Evolutionary conservation across 768 basidiomycete species (phyloP), one percentile per base, ranked within the genome.

Genomic region (Auriculariales sp.): DNA sequence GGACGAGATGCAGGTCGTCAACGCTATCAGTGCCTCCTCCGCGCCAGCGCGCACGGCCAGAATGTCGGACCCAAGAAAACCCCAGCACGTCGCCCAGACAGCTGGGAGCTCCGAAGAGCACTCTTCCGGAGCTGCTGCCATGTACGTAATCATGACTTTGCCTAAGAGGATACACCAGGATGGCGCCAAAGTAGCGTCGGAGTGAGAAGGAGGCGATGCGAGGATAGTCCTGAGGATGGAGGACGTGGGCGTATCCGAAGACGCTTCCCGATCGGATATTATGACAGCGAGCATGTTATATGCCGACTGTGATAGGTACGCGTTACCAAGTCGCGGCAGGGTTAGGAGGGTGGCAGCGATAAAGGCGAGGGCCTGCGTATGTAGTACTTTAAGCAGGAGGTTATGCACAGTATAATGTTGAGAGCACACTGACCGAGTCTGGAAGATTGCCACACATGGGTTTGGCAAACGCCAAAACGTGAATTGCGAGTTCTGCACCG

Each of bases 241-340:
- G 67, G 45, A 77, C 67, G 35, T 68, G 66, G 50, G 73, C 70
- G 28, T 68, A 64, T 46, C 77, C 62, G 52, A 69, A 68, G 53
- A 66, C 68, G 3, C 68, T 10, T 69, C 61, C 2, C 76, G 71
- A 15, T 71, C 62, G 22, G 74, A 61, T 53, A 97, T 81, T 3
- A 98, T 71, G 55, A 83, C 82, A 28, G 92, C 80, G 54, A 99
- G 73, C 45, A 93, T 74, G 32, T 84, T 80, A 62, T 93, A 97
- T 28, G 86, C 73, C 12, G 87, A 79, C 63, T 92, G 83, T 1
- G 93, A 84, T 35, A 99, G 74, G 62, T 92, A 95, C 19, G 85
- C 77, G 56, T 88, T 91, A 32, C 84, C 86, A 6, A 94, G 72
- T 50, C 88, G 83, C 17, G 94, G 91, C 28, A 97, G 77, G 22